Percentiles rank a stretch among this genome's conserved stretches.
Conservation (phyloP, 805 yeast genomes). For the Saccharomyces eubayanus region DNA sequence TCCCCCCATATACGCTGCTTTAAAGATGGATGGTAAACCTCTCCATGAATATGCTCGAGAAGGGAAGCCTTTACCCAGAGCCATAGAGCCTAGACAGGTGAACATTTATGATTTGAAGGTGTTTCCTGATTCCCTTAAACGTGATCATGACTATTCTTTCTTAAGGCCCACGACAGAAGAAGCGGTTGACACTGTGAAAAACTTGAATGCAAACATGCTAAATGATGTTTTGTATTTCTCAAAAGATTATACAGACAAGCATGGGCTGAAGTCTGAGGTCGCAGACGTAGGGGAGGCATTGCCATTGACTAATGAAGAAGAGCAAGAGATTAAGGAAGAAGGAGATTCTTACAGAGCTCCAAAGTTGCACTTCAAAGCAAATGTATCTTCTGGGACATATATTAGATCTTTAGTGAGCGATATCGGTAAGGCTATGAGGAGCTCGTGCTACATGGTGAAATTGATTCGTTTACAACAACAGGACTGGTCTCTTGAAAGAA, state of each 20-base stretch:
- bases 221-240: constrained; percentile 58
- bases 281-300: constrained; percentile 35
- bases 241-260: constrained; percentile 41
- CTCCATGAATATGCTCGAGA: constrained; percentile 89
- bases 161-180: constrained; percentile 31
- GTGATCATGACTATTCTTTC: constrained; percentile 47
- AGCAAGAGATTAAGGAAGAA: constrained; percentile 16
- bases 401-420: constrained; percentile 87
- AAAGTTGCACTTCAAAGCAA: constrained; percentile 59
- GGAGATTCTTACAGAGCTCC: constrained; percentile 50
- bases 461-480: constrained; percentile 69
- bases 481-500: constrained; percentile 69
- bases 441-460: constrained; percentile 83
- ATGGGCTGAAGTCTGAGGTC: constrained; percentile 35
- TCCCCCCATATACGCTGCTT: constrained; percentile 91
- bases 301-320: constrained; percentile 32
- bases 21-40: constrained; percentile 91
- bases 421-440: constrained; percentile 69
- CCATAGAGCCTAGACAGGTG: constrained; percentile 72
- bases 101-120: constrained; percentile 48
- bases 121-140: constrained; percentile 40
- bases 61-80: constrained; percentile 73
- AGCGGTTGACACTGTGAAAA: constrained; percentile 19
- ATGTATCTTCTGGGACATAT: constrained; percentile 92
- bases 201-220: constrained; percentile 45